A percentile compares a stretch with the other conserved stretches of the same genome.
Conservation (phyloP, 495 filamentous ascomycete species). For the Tuber microsphaerosporum region DNA sequence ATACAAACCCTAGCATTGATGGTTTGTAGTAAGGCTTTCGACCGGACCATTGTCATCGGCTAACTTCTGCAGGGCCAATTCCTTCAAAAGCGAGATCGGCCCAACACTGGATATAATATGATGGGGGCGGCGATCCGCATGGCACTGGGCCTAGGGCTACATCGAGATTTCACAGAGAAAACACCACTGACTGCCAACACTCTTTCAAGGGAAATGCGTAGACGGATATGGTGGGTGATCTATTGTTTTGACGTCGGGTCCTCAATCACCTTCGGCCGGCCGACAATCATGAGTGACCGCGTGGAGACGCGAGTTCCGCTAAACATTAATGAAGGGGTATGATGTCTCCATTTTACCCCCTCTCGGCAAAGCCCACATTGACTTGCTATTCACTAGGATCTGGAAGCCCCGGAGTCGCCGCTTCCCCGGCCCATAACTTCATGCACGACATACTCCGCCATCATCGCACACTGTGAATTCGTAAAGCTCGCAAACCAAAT, state of each 20-base stretch:
- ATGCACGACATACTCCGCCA: conserved; percentile 42
- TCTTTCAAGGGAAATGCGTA: conserved; percentile 38
- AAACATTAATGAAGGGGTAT: conserved; percentile 40
- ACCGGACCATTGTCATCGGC: conserved; percentile 10
- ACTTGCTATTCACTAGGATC: conserved; percentile 16
- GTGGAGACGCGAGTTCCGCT: conserved; percentile 39
- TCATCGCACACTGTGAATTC: conserved; percentile 41
- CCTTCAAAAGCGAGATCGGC: conserved; percentile 53
- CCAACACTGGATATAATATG: conserved; percentile 52
- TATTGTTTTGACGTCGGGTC: conserved; percentile 44
- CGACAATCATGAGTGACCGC: conserved; percentile 33
- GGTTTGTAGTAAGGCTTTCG: conserved; percentile 21
- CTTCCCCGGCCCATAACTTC: conserved; percentile 31
- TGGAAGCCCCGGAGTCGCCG: conserved; percentile 12
- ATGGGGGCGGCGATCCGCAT: conserved; percentile 46
- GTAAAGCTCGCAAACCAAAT: conserved; percentile 38
- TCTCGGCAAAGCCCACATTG: background rate
- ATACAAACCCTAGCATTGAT: conserved; percentile 50
- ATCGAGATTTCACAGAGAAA: conserved; percentile 42
- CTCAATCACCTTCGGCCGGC: conserved; percentile 42
- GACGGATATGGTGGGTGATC: conserved; percentile 43
- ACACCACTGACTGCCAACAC: conserved; percentile 17
- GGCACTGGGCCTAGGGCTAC: conserved; percentile 48
- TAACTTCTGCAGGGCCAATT: conserved; percentile 47
- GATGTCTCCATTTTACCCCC: conserved; percentile 8